Evolutionary conservation across 192 early-diverging fungal genomes (phyloP), one percentile per base, ranked within the genome.

Genomic region (Umbelopsis ramanniana): DNA sequence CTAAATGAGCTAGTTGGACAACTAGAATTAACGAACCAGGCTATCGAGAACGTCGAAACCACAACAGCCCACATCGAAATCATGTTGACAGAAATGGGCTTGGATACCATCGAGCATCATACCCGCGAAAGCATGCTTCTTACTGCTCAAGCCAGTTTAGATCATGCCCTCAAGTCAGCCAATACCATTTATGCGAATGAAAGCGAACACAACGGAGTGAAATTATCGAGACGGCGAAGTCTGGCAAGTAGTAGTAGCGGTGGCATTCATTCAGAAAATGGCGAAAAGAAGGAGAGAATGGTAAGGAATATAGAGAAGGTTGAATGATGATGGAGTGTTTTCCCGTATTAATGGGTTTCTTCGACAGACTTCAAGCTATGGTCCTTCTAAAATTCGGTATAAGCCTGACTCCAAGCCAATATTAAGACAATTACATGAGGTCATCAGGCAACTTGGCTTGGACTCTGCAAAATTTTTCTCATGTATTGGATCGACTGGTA

Each of bases 81-180:
- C 11, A 68, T 78, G 68, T 45, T 78, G 9, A 71, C 63, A 46
- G 76, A 78, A 38, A 52, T 71, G 60, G 71, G 73, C 9, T 19
- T 40, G 11, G 67, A 74, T 69, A 29, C 46, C 29, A 14, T 63
- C 26, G 57, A 63, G n/a, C 15, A 6, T n/a, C 52, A 52, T 24
- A 23, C 55, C 17, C 40, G 40, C 5, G 48, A 70, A 46, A 67
- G 47, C 12, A 69, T 74, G 37, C 46, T 78, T 46, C 17, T 78
- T 17, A 43, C 70, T 74, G 76, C 76, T 15, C 68, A 78, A 71
- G 76, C 76, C n/a, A 67, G 50, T 38, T 47, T 78, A 38, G 72
- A 78, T 67, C 70, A 69, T 38, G 76, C 76, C 1, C 70, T 78
- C 23, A 73, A 74, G 66, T 78, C 72, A 1, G 76, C 76, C 8